Conservation (phyloP, 331 rosid genomes). For the Quercus lobata region DNA sequence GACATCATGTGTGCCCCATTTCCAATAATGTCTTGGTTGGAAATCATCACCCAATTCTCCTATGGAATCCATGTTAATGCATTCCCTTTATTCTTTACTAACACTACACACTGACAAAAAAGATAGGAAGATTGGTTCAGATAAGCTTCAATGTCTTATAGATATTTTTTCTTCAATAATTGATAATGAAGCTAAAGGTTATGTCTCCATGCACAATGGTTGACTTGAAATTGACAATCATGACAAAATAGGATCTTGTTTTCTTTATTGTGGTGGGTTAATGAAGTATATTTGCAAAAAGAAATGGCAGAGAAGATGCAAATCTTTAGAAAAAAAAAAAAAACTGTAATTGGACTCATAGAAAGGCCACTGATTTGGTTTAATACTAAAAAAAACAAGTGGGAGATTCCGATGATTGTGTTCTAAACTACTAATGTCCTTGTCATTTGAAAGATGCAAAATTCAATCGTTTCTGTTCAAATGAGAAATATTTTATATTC, state of each 20-base stretch:
- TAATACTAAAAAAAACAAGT: background rate
- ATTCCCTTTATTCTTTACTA: background rate
- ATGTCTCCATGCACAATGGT: background rate
- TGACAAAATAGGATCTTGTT: background rate
- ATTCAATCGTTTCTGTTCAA: no score
- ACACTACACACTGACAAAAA: background rate
- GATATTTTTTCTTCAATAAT: background rate
- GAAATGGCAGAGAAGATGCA: background rate
- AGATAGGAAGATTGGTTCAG: background rate
- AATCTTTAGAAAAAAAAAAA: background rate
- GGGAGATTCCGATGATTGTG: background rate
- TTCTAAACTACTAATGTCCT: background rate
- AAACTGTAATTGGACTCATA: background rate
- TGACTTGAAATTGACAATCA: background rate
- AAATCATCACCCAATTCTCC: conserved; percentile 1
- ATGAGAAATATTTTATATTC: no score
- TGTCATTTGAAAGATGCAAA: no score
- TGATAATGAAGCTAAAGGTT: background rate
- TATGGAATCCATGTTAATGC: conserved; percentile 8
- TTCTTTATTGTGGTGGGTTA: background rate
- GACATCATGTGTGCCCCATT: conserved; percentile 73
- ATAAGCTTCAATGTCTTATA: background rate
- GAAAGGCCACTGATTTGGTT: background rate
- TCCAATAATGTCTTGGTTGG: conserved; percentile 59
- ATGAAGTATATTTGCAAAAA: no score